Conservation (phyloP, 2,329 filamentous ascomycete genomes). For the Ascocoryne sarcoides region DNA sequence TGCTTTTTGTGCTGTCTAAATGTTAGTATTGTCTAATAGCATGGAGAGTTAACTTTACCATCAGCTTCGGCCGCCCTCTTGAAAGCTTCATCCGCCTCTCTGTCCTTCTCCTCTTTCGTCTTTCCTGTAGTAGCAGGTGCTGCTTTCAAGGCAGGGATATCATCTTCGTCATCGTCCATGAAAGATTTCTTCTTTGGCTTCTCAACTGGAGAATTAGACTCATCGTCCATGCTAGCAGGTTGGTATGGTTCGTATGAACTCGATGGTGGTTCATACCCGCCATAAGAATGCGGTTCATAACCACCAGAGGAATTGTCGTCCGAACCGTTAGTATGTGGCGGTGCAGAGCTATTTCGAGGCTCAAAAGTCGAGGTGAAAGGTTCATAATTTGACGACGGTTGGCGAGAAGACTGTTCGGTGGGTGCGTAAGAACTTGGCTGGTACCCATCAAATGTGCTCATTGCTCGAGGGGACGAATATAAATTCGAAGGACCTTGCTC, state of each 20-base stretch:
- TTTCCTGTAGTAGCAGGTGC: conserved; percentile 40
- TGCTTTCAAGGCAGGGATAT: conserved; percentile 42
- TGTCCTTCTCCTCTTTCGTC: conserved; percentile 59
- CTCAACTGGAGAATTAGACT: conserved; percentile 31
- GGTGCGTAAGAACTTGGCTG: conserved; percentile 10
- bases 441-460: conserved; percentile 14
- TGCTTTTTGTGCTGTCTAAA: conserved; percentile 48
- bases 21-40: conserved; percentile 9
- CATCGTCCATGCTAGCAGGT: conserved; percentile 38
- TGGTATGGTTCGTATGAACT: conserved; percentile 54
- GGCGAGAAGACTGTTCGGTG: conserved; percentile 4
- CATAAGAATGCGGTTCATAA: conserved; percentile 26
- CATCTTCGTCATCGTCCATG: conserved; percentile 67
- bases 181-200: conserved; percentile 68
- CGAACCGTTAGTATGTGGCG: conserved; percentile 17
- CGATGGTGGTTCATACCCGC: conserved; percentile 24
- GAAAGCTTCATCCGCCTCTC: conserved; percentile 78
- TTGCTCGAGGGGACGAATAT: conserved; percentile 17
- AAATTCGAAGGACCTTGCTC: conserved; percentile 14
- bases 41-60: conserved; percentile 38
- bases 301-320: conserved; percentile 18
- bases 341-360: conserved; percentile 26
- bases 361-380: conserved; percentile 14
- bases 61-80: conserved; percentile 72
- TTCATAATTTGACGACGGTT: conserved; percentile 20